Conservation (phyloP, 257 asterid genomes). For the Lycium barbarum region DNA sequence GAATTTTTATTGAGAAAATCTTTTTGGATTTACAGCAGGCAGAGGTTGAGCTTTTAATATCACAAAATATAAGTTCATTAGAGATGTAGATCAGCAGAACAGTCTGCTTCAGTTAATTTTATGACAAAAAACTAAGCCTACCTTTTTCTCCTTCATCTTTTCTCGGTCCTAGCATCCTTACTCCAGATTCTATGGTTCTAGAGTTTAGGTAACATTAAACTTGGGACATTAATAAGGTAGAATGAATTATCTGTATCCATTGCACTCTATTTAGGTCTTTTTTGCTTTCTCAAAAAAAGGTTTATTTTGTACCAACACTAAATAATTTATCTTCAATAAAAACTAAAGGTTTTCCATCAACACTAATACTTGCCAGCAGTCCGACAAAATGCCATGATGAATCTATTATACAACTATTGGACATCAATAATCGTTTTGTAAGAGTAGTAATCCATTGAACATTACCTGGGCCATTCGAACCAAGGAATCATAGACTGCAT, state of each 20-base stretch:
- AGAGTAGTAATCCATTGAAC: conserved; percentile 5
- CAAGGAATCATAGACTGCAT: conserved; percentile 94
- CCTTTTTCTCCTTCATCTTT: neutral
- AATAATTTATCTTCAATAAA: conserved; percentile 10
- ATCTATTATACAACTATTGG: neutral
- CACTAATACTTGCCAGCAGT: neutral
- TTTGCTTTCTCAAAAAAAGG: neutral
- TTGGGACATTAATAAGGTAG: neutral
- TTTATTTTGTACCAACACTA: neutral
- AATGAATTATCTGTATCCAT: neutral
- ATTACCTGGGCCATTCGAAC: conserved; percentile 99
- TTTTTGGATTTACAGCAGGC: neutral
- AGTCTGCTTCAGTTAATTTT: neutral
- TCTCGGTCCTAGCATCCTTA: neutral
- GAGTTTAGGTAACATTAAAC: neutral
- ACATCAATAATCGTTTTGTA: neutral
- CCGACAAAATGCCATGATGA: neutral
- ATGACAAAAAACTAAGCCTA: neutral
- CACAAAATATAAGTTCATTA: neutral
- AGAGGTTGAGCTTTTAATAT: neutral
- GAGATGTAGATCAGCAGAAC: neutral
- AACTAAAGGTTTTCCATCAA: neutral
- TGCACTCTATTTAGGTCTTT: neutral
- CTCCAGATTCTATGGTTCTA: neutral
- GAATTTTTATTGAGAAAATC: neutral